Conservation (phyloP, 2,329 filamentous ascomycete species). For the Stachybotrys elegans region DNA sequence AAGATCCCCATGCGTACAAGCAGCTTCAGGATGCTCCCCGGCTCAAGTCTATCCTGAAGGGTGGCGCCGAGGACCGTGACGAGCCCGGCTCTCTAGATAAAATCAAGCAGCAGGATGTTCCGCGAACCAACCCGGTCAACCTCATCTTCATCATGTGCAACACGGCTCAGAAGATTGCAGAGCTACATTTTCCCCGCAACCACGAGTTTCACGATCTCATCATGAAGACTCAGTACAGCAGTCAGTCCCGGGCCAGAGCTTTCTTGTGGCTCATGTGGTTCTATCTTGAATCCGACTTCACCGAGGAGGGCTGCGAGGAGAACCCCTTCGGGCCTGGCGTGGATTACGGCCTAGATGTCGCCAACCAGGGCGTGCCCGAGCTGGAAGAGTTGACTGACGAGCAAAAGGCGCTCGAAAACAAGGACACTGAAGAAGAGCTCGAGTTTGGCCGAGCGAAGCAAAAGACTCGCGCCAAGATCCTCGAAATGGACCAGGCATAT, state of each 20-base stretch:
- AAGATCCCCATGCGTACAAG: slow-evolving; percentile 95
- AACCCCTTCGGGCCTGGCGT: slow-evolving; percentile 83
- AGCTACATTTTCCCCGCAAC: slow-evolving; percentile 79
- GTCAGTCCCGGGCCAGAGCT: slow-evolving; percentile 74
- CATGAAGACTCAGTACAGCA: slow-evolving; percentile 82
- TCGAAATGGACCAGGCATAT: slow-evolving; percentile 69
- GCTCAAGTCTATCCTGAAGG: slow-evolving; percentile 94
- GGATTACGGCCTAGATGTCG: slow-evolving; percentile 58
- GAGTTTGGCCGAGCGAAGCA: slow-evolving; percentile 69
- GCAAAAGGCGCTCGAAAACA: slow-evolving; percentile 64
- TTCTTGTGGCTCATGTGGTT: slow-evolving; percentile 99
- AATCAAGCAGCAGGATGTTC: slow-evolving; percentile 60
- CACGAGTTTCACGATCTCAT: slow-evolving; percentile 95
- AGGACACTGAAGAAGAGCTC: slow-evolving; percentile 65
- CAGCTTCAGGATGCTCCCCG: slow-evolving; percentile 94
- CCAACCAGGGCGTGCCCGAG: slow-evolving; percentile 64
- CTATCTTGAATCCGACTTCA: slow-evolving; percentile 94
- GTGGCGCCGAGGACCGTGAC: slow-evolving; percentile 81
- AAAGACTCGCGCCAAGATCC: slow-evolving; percentile 67
- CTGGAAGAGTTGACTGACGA: slow-evolving; percentile 62
- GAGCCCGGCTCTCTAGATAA: slow-evolving; percentile 82
- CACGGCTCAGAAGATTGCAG: slow-evolving; percentile 85
- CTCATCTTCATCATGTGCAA: slow-evolving; percentile 92
- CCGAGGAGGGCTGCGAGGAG: slow-evolving; percentile 76
- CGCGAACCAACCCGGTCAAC: slow-evolving; percentile 93